Evolutionary conservation across 176 grass and related monocot genomes (phyloP), one percentile per base, ranked within the genome.

Genomic region (Musa acuminata): DNA sequence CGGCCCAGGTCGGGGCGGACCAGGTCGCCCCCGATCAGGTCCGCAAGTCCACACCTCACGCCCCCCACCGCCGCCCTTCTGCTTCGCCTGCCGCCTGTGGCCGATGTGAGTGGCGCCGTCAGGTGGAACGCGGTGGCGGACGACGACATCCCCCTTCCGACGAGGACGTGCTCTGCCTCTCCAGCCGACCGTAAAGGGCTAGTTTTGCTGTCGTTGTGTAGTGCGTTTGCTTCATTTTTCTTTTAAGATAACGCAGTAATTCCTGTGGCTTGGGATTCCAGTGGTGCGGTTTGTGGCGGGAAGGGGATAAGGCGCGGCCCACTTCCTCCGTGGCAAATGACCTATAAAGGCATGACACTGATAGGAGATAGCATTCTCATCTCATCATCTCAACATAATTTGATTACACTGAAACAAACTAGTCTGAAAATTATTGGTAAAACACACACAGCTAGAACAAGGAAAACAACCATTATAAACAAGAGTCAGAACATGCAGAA

Each of bases 21-120:
- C 81, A 97, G 83, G 78, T 97, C 93, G 0, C 89, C 90, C 19
- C 93, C 93, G 51, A 97, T 80, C 55, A 97, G 86, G 80, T 93
- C 90, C 60, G 51, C 8, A 1, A 80, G 13, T 14, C 78, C 69
- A 67, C 78, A 80, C 78, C 48, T 62, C 12, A 52, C 69, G 13
- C 78, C 83, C 6, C 35, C 81, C 16, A 76, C 13, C n/a, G 21
- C 73, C 70, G 53, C 69, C 64, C 75, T 74, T n/a, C 79, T 80
- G 43, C 72, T 8, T 11, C 25, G 23, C 52, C 54, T 26, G 11
- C 13, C n/a, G 7, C 55, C 9, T 1, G 12, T 71, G 13, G 80
- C 12, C 69, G 77, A 69, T 49, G 80, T 79, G 22, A 85, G 67
- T 11, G 72, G 84, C 9, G 82, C 80, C 52, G 74, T 64, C 54